Conservation (phyloP, 371 early-diverging fungal genomes). For the Catenaria anguillulae region DNA sequence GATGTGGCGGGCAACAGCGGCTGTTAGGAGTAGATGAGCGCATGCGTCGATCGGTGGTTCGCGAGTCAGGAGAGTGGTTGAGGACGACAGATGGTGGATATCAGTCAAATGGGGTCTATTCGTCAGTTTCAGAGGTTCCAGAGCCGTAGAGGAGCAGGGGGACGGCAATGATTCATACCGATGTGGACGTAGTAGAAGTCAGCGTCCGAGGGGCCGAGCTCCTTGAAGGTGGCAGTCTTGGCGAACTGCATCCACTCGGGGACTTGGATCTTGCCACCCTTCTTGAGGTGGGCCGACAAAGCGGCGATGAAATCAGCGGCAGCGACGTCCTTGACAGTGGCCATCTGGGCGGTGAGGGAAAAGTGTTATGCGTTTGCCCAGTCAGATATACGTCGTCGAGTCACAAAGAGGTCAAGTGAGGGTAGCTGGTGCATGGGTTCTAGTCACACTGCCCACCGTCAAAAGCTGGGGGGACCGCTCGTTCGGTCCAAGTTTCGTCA, state of each 20-base stretch:
- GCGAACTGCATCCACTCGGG: conserved; percentile 97
- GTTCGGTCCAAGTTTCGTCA: too few relatives aligned
- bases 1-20: conserved; percentile 92
- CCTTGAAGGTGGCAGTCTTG: conserved; percentile 93
- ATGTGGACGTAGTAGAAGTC: conserved; percentile 88
- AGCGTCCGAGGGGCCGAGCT: conserved; percentile 90
- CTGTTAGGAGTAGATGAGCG: too few relatives aligned
- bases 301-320: conserved; percentile 90
- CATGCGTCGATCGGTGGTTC: conserved; percentile 1
- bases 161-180: too few relatives aligned
- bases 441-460: too few relatives aligned
- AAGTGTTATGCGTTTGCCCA: too few relatives aligned
- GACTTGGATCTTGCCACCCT: conserved; percentile 92
- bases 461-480: too few relatives aligned
- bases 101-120: not conserved
- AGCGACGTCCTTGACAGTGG: conserved; percentile 89
- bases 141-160: too few relatives aligned
- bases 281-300: conserved; percentile 95
- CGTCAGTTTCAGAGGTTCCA: too few relatives aligned
- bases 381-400: too few relatives aligned
- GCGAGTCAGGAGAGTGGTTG: not conserved
- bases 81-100: not conserved
- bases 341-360: too few relatives aligned
- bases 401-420: too few relatives aligned
- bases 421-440: too few relatives aligned